These are phyloP conservation scores for Botrytis fragariae DNA, from an alignment of 2,329 filamentous ascomycete species.

Conservation along the genomic window DNA sequence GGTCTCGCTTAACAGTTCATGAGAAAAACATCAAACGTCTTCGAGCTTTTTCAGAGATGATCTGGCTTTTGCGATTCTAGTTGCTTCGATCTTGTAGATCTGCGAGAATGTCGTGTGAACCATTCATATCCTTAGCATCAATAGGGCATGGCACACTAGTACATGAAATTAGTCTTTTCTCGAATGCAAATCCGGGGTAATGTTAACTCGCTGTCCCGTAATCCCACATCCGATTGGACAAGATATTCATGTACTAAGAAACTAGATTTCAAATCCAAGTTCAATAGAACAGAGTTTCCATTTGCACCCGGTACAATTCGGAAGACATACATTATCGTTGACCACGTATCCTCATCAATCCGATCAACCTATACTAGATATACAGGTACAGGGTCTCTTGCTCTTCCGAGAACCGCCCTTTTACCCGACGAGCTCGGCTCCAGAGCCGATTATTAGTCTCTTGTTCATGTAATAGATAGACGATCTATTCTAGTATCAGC, in stretches of 20 bases:
- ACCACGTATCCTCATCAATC: not conserved
- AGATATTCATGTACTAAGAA: not conserved
- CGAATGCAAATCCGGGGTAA: not conserved
- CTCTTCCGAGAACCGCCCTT: not conserved
- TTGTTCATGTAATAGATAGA: not conserved
- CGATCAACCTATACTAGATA: not conserved
- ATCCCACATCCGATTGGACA: not conserved
- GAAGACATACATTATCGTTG: not conserved
- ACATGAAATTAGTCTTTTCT: not conserved
- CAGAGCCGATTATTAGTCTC: not conserved
- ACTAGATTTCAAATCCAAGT: not conserved
- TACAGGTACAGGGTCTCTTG: not conserved
- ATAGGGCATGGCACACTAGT: not conserved
- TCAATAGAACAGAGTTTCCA: not conserved
- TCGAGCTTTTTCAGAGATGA: not conserved
- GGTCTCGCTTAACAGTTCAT: not conserved
- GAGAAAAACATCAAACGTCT: not conserved
- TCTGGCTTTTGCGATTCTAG: not conserved
- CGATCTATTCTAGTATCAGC: not conserved
- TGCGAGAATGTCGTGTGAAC: accelerated
- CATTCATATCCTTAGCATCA: not conserved
- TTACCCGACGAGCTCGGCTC: not conserved
- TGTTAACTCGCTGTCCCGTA: not conserved
- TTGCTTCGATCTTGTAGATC: not conserved
- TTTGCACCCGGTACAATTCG: not conserved